Percentiles rank a stretch among this genome's conserved stretches.
phyloP scores from a whole-genome alignment of 78 protist genomes.

The Dictyostelium intermedium region DNA sequence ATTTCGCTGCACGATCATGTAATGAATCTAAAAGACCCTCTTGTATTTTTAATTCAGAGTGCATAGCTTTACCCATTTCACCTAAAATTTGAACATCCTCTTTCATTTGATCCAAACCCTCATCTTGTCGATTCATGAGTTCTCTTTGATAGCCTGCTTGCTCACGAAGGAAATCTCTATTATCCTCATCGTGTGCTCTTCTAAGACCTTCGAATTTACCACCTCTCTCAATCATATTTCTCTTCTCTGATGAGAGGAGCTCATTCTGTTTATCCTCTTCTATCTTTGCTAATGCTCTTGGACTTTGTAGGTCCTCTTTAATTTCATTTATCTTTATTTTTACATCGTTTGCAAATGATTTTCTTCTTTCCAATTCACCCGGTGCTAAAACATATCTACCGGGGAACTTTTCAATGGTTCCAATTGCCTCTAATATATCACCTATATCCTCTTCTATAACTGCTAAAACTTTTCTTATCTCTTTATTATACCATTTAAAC shows the following conservation, averaged over 20 bases:
- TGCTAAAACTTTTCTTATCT: conserved; percentile 17
- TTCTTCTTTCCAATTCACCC: conserved; percentile 42
- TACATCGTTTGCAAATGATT: conserved; percentile 45
- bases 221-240: not conserved
- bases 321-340: conserved; percentile 20
- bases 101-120: conserved; percentile 20
- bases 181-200: conserved; percentile 71
- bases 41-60: conserved; percentile 26
- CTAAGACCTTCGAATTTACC: conserved; percentile 21
- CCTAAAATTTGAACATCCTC: conserved; percentile 9
- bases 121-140: conserved; percentile 16
- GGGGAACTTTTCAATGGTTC: conserved; percentile 36
- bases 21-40: conserved; percentile 45
- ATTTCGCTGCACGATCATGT: conserved; percentile 30
- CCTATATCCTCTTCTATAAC: conserved; percentile 9
- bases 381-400: not conserved
- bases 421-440: conserved; percentile 21
- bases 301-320: not conserved
- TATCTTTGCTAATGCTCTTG: conserved; percentile 2
- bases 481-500: conserved; percentile 59
- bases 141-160: conserved; percentile 2
- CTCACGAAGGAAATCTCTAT: conserved; percentile 35
- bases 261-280: conserved; percentile 49
- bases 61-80: conserved; percentile 39
- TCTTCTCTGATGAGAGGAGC: conserved; percentile 13